A percentile compares a stretch with the other conserved stretches of the same genome.
These are phyloP conservation scores for Pichia thaimueangensis DNA, from an alignment of 805 yeast species.

Conservation along the genomic window DNA sequence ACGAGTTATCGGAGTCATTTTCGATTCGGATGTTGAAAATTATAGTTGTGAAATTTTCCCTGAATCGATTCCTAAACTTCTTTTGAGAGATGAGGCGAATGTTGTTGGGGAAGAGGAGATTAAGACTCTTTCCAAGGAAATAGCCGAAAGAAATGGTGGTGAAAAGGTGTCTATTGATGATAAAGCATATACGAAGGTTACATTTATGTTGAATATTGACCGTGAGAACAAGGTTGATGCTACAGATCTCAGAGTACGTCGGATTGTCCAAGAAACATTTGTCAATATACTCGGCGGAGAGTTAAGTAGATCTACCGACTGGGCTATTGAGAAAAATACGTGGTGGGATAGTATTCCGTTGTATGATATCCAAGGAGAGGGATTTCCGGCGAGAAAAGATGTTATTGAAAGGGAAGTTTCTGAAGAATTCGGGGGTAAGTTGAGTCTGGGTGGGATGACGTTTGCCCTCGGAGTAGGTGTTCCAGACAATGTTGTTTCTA, in stretches of 20 bases:
- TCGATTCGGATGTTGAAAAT: slow-evolving; percentile 78
- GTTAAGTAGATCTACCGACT: not conserved
- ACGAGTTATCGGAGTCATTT: slow-evolving; percentile 75
- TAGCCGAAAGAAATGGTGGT: no score
- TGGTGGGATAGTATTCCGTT: slow-evolving; percentile 3
- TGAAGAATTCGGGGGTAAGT: slow-evolving; percentile 30
- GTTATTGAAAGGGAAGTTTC: not conserved
- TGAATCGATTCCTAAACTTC: no score
- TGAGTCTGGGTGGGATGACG: slow-evolving; percentile 72
- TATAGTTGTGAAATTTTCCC: slow-evolving; percentile 31
- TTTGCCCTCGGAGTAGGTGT: slow-evolving; percentile 81
- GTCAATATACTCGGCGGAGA: slow-evolving; percentile 13
- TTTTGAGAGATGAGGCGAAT: slow-evolving; percentile 2
- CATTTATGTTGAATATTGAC: slow-evolving; percentile 72
- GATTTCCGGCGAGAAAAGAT: not conserved
- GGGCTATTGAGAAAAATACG: not conserved
- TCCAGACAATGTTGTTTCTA: slow-evolving; percentile 73
- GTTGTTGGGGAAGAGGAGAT: slow-evolving; percentile 15
- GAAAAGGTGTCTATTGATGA: no score
- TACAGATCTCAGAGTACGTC: slow-evolving; percentile 18
- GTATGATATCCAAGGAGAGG: slow-evolving; percentile 5
- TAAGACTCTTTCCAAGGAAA: slow-evolving; percentile 16
- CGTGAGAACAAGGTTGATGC: slow-evolving; percentile 17
- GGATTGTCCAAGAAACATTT: slow-evolving; percentile 21
- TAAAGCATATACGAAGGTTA: slow-evolving; percentile 56